Evolutionary conservation across 495 filamentous ascomycete species (phyloP).

Genomic region (Aspergillus taichungensis): DNA sequence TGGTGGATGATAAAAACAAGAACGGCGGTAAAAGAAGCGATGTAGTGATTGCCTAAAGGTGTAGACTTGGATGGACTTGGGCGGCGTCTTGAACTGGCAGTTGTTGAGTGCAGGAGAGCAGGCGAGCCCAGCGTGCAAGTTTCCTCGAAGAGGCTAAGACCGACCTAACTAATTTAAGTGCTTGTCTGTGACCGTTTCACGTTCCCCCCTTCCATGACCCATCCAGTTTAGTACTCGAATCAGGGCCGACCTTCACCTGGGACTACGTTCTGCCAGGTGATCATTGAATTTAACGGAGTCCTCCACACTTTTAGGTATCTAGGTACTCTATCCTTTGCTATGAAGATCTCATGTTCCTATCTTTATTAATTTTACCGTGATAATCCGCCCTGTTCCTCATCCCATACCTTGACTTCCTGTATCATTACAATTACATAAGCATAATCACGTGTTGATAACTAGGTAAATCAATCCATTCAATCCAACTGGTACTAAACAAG

Average conservation of each 20-base stretch:
- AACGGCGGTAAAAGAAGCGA: slow-evolving; percentile 2
- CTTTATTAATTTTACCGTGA: too few species aligned
- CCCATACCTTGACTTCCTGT: too few species aligned
- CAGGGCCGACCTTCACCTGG: too few species aligned
- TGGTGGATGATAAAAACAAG: neutral
- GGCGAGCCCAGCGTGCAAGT: slow-evolving; percentile 22
- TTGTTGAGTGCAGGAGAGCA: slow-evolving; percentile 26
- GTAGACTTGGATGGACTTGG: slow-evolving; percentile 13
- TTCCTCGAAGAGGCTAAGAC: neutral
- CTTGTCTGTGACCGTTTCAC: slow-evolving; percentile 19
- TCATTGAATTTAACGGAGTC: neutral
- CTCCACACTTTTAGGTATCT: too few species aligned
- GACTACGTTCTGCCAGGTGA: neutral
- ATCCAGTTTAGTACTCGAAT: neutral
- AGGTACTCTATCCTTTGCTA: too few species aligned
- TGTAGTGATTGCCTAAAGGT: slow-evolving; percentile 9
- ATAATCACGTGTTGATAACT: too few species aligned
- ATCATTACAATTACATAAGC: too few species aligned
- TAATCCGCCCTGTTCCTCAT: too few species aligned
- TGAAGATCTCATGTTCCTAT: too few species aligned
- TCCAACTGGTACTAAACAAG: too few species aligned
- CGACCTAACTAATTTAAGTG: too few species aligned
- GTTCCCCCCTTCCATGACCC: slow-evolving; percentile 5
- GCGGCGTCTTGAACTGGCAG: slow-evolving; percentile 18
- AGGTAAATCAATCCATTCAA: too few species aligned